Base-by-base conservation (phyloP, 805 yeast genomes). In the Starmerella kuoi region DNA sequence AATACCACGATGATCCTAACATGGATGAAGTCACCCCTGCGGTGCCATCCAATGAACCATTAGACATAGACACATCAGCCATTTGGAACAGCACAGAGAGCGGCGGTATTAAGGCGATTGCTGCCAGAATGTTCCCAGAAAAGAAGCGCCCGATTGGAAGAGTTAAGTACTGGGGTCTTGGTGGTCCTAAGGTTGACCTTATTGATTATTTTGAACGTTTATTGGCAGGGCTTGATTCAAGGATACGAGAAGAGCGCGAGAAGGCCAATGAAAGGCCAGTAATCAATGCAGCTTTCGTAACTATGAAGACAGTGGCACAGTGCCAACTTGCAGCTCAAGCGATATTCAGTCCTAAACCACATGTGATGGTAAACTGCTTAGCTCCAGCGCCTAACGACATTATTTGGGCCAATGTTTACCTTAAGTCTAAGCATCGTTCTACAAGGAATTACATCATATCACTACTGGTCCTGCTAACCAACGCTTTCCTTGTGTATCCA, bases 271-370 rank as follows among this genome's bases (percentile, higher is more conserved):
- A 77, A 55, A 75, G 83, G 0, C 48, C 51, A 5, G 79, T 95
- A 0, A 83, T 94, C 0, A 85, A 93, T 23, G 79, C 88, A 0
- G 96, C 97, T 0, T 88, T 88, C 61, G 76, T 88, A 7, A 91
- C 97, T 0, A 82, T 88, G 95, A 88, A 83, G 50, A 73, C 91
- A 0, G 96, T 86, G 3, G 94, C 95, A 0, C 78, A 86, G 51
- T 96, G 97, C 2, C 98, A 88, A 59, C 79, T 86, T 83, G 79
- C 91, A 23, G 95, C 96, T 0, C 98, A 91, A 59, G 91, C 96
- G 0, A 87, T 88, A 0, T 60, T 91, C 44, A 95, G 87, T 57
- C 96, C 96, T 0, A 72, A 82, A 44, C 85, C 91, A 6, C 79
- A 82, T 56, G 82, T 77, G 44, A 65, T 91, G 40, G 82, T 87